Percentiles rank a stretch among this genome's conserved stretches.
Evolutionary conservation across 495 filamentous ascomycete genomes (phyloP).

Genomic region (Staphylotrichum tortipilum): DNA sequence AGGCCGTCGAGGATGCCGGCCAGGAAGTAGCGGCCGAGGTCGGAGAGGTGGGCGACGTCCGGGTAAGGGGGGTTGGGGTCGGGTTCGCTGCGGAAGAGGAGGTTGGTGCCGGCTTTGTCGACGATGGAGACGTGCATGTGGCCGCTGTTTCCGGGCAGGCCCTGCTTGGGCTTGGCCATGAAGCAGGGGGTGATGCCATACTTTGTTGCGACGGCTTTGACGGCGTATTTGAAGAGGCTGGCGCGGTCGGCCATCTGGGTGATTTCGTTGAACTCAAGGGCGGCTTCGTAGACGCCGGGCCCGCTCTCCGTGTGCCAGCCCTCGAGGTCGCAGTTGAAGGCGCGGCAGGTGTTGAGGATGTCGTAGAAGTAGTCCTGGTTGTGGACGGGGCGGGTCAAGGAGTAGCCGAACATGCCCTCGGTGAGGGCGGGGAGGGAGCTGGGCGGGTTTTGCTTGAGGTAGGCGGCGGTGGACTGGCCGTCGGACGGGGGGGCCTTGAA

Average conservation of each 20-base stretch:
- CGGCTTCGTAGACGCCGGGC: slow-evolving; percentile 92
- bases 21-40: slow-evolving; percentile 86
- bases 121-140: slow-evolving; percentile 90
- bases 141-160: slow-evolving; percentile 84
- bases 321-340: slow-evolving; percentile 78
- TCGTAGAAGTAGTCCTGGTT: slow-evolving; percentile 94
- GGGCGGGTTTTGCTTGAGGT: slow-evolving; percentile 63
- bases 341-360: slow-evolving; percentile 72
- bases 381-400: slow-evolving; percentile 80
- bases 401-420: slow-evolving; percentile 98
- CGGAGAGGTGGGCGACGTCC: slow-evolving; percentile 72
- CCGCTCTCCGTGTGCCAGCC: slow-evolving; percentile 98
- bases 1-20: slow-evolving; percentile 82
- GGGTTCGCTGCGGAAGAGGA: slow-evolving; percentile 62
- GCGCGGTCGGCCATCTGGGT: slow-evolving; percentile 85
- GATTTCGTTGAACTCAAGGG: slow-evolving; percentile 78
- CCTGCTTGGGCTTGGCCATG: slow-evolving; percentile 95
- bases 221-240: slow-evolving; percentile 86
- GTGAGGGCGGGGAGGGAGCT: slow-evolving; percentile 67
- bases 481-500: slow-evolving; percentile 62
- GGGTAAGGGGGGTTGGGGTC: slow-evolving; percentile 62
- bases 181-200: slow-evolving; percentile 93
- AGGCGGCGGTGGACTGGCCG: slow-evolving; percentile 61
- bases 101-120: slow-evolving; percentile 61
- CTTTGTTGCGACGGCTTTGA: slow-evolving; percentile 75